phyloP scores from a whole-genome alignment of 139 green algal genomes.

The Chlamydomonas applanata region DNA sequence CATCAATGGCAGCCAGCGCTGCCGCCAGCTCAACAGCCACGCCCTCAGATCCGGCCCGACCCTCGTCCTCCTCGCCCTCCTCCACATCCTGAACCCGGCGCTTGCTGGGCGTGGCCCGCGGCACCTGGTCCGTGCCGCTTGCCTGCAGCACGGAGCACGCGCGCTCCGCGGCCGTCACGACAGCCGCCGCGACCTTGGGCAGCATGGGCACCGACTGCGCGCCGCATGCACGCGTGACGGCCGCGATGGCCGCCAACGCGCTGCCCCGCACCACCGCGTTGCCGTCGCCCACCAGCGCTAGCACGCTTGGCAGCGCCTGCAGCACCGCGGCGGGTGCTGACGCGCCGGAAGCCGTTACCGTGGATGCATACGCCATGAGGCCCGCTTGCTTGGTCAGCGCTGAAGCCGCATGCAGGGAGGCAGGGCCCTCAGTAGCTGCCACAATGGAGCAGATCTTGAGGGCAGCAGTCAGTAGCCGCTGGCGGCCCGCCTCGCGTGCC shows the following conservation, averaged over 20 bases:
- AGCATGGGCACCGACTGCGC: slow-evolving; percentile 56
- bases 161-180: slow-evolving; percentile 16
- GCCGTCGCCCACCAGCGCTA: slow-evolving; percentile 21
- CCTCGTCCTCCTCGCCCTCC: background rate
- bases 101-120: background rate
- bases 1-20: slow-evolving; percentile 58
- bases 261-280: slow-evolving; percentile 48
- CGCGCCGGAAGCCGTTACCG: background rate
- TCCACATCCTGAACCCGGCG: background rate
- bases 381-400: slow-evolving; percentile 5
- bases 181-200: slow-evolving; percentile 34
- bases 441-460: background rate
- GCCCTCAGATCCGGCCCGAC: background rate
- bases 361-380: background rate
- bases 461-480: slow-evolving; percentile 25
- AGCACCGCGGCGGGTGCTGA: background rate
- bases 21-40: slow-evolving; percentile 53
- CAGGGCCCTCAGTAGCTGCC: background rate
- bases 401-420: background rate
- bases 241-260: slow-evolving; percentile 40
- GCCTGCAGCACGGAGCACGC: background rate
- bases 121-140: background rate
- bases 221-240: slow-evolving; percentile 45
- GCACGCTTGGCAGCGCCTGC: slow-evolving; percentile 46
- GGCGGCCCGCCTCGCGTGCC: background rate